Evolutionary conservation across 2,329 filamentous ascomycete genomes (phyloP).

Genomic region (Beauveria brongniartii): DNA sequence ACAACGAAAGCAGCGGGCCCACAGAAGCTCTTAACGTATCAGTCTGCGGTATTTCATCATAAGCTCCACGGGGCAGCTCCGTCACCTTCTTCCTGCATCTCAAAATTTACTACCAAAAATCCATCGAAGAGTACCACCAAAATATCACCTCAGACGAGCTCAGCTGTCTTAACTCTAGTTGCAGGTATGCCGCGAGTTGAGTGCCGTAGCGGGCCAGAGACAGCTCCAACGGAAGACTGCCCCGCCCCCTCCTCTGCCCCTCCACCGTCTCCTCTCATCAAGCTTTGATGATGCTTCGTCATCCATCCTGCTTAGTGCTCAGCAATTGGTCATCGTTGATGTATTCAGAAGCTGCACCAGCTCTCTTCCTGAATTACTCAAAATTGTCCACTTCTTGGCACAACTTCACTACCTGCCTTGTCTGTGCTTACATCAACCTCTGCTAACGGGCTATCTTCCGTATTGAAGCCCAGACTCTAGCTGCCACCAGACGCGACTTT

Average conservation of each 20-base stretch:
- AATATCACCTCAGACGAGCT: neutral
- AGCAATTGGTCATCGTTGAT: slow-evolving; percentile 8
- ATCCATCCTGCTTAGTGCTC: neutral
- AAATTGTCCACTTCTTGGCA: neutral
- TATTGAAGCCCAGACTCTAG: neutral
- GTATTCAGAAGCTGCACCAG: neutral
- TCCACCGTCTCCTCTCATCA: slow-evolving; percentile 3
- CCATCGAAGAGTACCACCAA: neutral
- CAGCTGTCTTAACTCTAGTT: neutral
- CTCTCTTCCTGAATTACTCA: neutral
- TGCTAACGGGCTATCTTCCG: neutral
- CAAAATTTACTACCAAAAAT: neutral
- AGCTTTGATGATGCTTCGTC: slow-evolving; percentile 10
- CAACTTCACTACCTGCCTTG: neutral
- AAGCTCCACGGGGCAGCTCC: too few species aligned
- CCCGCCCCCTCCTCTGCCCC: slow-evolving; percentile 11
- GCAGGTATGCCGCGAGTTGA: slow-evolving; percentile 1
- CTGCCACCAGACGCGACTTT: neutral
- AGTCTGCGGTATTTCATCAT: slow-evolving; percentile 6
- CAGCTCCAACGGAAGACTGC: neutral
- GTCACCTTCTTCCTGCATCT: neutral
- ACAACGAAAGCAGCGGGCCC: neutral
- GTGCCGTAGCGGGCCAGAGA: neutral
- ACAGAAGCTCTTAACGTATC: slow-evolving; percentile 3
- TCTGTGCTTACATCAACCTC: neutral